Evolutionary conservation across 441 rosid species (phyloP).

Genomic region (Sinapis alba): DNA sequence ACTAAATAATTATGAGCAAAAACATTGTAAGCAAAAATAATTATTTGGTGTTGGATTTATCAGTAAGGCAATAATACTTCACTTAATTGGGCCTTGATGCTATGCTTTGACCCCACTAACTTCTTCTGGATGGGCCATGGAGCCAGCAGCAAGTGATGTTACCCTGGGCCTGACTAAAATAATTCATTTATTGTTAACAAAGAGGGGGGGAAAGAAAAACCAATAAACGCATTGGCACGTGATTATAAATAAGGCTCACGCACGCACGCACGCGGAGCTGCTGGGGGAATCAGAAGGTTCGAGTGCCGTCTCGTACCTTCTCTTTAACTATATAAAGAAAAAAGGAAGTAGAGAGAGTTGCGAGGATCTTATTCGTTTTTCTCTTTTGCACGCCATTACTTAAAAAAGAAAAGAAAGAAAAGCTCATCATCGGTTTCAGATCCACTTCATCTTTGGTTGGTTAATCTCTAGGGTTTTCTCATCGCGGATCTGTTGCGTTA

Average conservation of each 20-base stretch:
- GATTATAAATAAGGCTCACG: not conserved
- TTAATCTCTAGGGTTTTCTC: constrained; percentile 20
- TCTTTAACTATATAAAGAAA: constrained; percentile 21
- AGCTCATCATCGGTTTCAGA: constrained; percentile 18
- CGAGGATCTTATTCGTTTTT: not conserved
- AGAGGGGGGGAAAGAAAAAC: not conserved
- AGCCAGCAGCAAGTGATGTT: no score
- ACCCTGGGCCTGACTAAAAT: not conserved
- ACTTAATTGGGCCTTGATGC: no score
- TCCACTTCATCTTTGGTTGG: constrained; percentile 5
- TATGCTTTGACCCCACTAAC: no score
- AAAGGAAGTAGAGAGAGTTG: not conserved
- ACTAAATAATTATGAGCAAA: no score
- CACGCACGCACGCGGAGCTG: not conserved
- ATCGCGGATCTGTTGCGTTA: not conserved
- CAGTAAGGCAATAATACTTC: no score
- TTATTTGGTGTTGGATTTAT: no score
- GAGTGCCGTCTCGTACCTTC: constrained; percentile 15
- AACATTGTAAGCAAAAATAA: no score
- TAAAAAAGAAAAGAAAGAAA: not conserved
- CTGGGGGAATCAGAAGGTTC: constrained; percentile 28
- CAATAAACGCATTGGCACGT: not conserved
- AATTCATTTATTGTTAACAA: not conserved
- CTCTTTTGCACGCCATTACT: constrained; percentile 2
- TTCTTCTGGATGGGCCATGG: no score